phyloP scores from a whole-genome alignment of 345 rosid species.

The Reutealis trisperma region DNA sequence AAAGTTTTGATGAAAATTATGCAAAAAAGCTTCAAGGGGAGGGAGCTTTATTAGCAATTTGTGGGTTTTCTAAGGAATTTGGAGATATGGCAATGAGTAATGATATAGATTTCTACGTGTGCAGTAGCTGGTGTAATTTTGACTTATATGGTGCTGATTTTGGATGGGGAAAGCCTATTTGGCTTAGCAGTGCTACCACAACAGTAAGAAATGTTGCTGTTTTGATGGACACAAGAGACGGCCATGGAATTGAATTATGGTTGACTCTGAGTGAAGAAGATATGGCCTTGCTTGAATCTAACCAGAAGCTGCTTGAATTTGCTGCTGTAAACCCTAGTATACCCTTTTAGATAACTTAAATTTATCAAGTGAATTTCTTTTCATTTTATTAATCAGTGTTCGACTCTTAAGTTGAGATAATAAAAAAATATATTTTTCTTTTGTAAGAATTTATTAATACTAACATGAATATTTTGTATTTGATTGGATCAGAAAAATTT shows the following conservation, averaged over 20 bases:
- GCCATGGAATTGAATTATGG: slow-evolving; percentile 19
- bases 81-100: background rate
- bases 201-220: background rate
- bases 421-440: too few relatives aligned
- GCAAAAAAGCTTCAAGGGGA: slow-evolving; percentile 1
- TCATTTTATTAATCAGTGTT: too few relatives aligned
- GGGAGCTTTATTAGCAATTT: background rate
- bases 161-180: slow-evolving; percentile 22
- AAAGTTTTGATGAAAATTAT: slow-evolving; percentile 5
- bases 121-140: slow-evolving; percentile 20
- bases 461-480: too few relatives aligned
- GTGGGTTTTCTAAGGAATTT: background rate
- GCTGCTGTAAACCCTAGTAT: slow-evolving; percentile 10
- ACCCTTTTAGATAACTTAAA: background rate
- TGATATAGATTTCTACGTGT: slow-evolving; percentile 3
- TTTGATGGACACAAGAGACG: slow-evolving; percentile 20
- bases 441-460: too few relatives aligned
- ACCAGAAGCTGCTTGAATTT: slow-evolving; percentile 20
- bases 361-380: too few relatives aligned
- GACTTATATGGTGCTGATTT: slow-evolving; percentile 10
- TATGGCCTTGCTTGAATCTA: slow-evolving; percentile 1
- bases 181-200: background rate
- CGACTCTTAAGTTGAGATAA: too few relatives aligned
- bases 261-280: slow-evolving; percentile 15
- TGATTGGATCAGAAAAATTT: too few relatives aligned